A percentile compares a stretch with the other conserved stretches of the same genome.
These are phyloP conservation scores for Mucuna pruriens DNA, from an alignment of 306 rosid genomes.

Conservation along the genomic window DNA sequence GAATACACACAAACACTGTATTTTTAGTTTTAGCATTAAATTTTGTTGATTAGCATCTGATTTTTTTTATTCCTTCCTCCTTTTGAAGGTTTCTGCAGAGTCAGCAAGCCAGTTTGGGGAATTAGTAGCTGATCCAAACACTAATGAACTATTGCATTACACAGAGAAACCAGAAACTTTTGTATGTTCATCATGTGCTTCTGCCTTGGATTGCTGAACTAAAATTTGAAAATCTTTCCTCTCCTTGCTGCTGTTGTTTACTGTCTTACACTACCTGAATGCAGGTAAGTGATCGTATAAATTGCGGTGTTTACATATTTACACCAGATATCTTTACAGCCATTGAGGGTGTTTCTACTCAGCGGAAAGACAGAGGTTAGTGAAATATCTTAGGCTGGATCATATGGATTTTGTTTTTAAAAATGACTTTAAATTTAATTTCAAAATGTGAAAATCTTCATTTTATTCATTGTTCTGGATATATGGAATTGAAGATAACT, in stretches of 20 bases:
- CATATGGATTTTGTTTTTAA: not conserved
- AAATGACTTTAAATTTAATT: not conserved
- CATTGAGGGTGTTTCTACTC: slow-evolving; percentile 79
- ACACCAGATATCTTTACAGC: slow-evolving; percentile 83
- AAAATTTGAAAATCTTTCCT: slow-evolving; percentile 27
- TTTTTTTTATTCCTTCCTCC: slow-evolving; percentile 14
- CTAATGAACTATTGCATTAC: slow-evolving; percentile 92
- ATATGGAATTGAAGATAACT: slow-evolving; percentile 5
- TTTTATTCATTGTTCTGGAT: slow-evolving; percentile 1
- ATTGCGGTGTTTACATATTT: slow-evolving; percentile 93
- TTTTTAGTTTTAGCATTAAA: slow-evolving; percentile 25
- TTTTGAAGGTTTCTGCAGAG: slow-evolving; percentile 83
- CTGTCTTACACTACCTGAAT: slow-evolving; percentile 37
- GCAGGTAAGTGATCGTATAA: slow-evolving; percentile 92
- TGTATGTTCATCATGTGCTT: slow-evolving; percentile 54
- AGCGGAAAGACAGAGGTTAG: slow-evolving; percentile 81
- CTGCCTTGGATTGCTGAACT: slow-evolving; percentile 20
- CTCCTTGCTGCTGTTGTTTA: not conserved
- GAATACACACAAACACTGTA: not conserved
- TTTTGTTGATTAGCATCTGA: slow-evolving; percentile 20
- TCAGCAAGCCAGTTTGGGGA: slow-evolving; percentile 88
- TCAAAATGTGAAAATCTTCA: slow-evolving; percentile 20
- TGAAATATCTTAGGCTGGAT: not conserved
- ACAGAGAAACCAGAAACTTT: slow-evolving; percentile 97
- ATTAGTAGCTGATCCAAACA: slow-evolving; percentile 84